Percentiles rank a stretch among this genome's conserved stretches.
These are phyloP conservation scores for Argentina anserina DNA, from an alignment of 306 rosid genomes.

Conservation along the genomic window DNA sequence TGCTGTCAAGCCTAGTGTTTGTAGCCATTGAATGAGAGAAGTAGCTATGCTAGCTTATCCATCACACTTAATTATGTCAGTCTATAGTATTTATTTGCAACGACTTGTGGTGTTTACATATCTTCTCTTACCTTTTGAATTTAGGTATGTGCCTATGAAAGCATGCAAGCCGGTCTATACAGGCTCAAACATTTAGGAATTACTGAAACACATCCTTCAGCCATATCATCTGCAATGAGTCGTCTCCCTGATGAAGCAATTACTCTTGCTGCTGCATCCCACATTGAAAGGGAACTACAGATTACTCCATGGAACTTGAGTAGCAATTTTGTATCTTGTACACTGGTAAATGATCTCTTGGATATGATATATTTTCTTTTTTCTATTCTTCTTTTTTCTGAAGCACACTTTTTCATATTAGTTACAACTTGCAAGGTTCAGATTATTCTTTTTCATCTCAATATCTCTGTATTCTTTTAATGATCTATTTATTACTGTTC, in stretches of 20 bases:
- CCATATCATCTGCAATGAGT: conserved; percentile 87
- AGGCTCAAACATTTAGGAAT: conserved; percentile 95
- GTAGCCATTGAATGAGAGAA: background rate
- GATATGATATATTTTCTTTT: background rate
- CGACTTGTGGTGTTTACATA: background rate
- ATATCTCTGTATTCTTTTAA: background rate
- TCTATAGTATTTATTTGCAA: background rate
- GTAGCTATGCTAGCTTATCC: background rate
- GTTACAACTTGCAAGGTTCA: background rate
- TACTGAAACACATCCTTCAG: conserved; percentile 70
- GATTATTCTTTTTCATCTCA: background rate
- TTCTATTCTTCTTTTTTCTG: background rate
- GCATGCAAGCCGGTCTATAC: conserved; percentile 97
- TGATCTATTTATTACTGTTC: background rate
- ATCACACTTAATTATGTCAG: background rate
- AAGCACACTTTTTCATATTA: background rate
- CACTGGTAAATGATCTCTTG: conserved; percentile 60
- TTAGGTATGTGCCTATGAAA: conserved; percentile 92
- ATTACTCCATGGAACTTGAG: conserved; percentile 99
- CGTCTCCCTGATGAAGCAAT: conserved; percentile 96
- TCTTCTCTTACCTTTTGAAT: conserved; percentile 5
- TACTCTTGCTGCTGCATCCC: conserved; percentile 96
- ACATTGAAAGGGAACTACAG: conserved; percentile 91
- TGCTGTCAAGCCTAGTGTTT: background rate
- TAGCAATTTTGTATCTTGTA: conserved; percentile 90